phyloP scores from a whole-genome alignment of 2,329 filamentous ascomycete species.

The Didymella lethalis region DNA sequence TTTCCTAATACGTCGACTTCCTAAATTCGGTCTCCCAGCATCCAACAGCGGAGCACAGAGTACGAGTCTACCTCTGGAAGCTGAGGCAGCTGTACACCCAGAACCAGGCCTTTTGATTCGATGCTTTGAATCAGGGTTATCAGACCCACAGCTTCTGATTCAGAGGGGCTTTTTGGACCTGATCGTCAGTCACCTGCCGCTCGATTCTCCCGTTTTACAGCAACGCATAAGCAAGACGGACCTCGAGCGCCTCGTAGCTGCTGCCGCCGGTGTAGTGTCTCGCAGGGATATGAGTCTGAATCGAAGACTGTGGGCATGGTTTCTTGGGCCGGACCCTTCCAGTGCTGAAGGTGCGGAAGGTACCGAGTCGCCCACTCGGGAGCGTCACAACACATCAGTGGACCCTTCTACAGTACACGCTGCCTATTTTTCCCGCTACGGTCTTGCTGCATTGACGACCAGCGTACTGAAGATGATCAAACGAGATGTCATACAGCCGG shows the following conservation, averaged over 20 bases:
- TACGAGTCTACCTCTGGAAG: conserved; percentile 56
- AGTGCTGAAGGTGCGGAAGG: conserved; percentile 48
- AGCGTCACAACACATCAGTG: conserved; percentile 57
- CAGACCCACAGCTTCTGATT: conserved; percentile 86
- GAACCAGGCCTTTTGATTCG: conserved; percentile 90
- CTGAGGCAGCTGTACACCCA: conserved; percentile 79
- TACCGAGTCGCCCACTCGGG: conserved; percentile 54
- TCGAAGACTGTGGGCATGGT: conserved; percentile 93
- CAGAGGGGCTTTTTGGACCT: conserved; percentile 94
- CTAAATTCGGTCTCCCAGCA: conserved; percentile 65
- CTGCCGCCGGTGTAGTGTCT: conserved; percentile 85
- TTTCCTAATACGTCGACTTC: conserved; percentile 81
- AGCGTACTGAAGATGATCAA: conserved; percentile 81
- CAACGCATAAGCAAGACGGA: conserved; percentile 75
- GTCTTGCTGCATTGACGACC: conserved; percentile 74
- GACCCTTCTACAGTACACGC: conserved; percentile 58
- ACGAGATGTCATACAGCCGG: conserved; percentile 60
- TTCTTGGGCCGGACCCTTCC: conserved; percentile 78
- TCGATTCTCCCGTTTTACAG: conserved; percentile 83
- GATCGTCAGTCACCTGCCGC: conserved; percentile 85
- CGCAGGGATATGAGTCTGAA: conserved; percentile 97
- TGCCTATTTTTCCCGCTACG: conserved; percentile 81
- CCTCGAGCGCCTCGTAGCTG: conserved; percentile 79
- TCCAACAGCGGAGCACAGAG: conserved; percentile 20
- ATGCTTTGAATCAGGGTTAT: conserved; percentile 88